Evolutionary conservation across 2,329 filamentous ascomycete genomes (phyloP).

Genomic region (Penicillium sumatraense): DNA sequence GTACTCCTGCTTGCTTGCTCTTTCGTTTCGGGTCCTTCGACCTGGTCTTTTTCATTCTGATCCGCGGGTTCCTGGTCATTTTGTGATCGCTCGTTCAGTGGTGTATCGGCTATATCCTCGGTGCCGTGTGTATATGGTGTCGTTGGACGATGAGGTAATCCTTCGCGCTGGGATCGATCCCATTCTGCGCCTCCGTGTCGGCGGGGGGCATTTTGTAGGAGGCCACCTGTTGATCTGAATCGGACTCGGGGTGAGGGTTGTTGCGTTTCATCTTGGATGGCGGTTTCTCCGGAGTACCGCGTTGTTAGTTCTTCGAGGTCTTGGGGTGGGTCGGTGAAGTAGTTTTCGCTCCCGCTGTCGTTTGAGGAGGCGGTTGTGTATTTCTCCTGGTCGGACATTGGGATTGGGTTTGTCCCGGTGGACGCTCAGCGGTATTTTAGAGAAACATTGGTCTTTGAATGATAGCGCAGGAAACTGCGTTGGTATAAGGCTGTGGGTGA

Average conservation of each 20-base stretch:
- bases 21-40: not conserved
- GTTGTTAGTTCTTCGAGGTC: not conserved
- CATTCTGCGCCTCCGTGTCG: slow-evolving; percentile 9
- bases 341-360: not conserved
- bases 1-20: not conserved
- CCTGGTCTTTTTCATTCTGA: slow-evolving; percentile 3
- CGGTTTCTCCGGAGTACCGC: not conserved
- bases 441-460: not conserved
- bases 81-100: slow-evolving; percentile 3
- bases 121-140: slow-evolving; percentile 31
- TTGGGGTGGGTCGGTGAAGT: not conserved
- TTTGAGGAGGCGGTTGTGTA: not conserved
- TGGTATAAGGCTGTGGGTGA: too few species aligned
- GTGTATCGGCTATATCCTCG: slow-evolving; percentile 33
- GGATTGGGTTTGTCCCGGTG: not conserved
- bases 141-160: slow-evolving; percentile 18
- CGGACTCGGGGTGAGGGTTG: slow-evolving; percentile 13
- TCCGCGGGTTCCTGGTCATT: not conserved
- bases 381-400: slow-evolving; percentile 9
- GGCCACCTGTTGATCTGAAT: slow-evolving; percentile 19
- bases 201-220: slow-evolving; percentile 3
- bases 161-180: slow-evolving; percentile 13
- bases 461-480: not conserved
- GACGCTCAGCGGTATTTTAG: not conserved
- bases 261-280: not conserved